These are phyloP conservation scores for Melaleuca quinquenervia DNA, from an alignment of 345 rosid species.

Conservation along the genomic window DNA sequence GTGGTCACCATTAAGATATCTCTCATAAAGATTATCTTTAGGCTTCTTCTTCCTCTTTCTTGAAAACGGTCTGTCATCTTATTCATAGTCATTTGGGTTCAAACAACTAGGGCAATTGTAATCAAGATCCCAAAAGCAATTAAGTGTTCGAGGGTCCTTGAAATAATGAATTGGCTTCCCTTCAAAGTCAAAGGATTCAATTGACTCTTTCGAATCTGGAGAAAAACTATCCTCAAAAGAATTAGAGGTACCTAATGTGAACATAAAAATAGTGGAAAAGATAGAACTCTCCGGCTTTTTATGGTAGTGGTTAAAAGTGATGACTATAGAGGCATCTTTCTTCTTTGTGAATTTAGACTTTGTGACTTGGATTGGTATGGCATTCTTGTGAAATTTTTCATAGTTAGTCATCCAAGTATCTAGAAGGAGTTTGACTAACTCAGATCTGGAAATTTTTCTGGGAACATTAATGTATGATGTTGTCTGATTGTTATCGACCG, in stretches of 20 bases:
- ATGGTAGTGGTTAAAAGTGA: background rate
- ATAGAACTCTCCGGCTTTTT: background rate
- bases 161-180: background rate
- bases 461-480: background rate
- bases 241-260: too few species aligned
- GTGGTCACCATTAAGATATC: background rate
- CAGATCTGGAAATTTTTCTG: background rate
- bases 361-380: background rate
- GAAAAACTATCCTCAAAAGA: background rate
- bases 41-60: too few species aligned
- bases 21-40: background rate
- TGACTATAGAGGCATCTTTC: background rate
- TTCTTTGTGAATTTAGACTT: background rate
- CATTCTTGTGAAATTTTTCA: background rate
- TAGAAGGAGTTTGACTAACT: background rate
- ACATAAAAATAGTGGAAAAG: background rate
- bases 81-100: background rate
- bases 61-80: too few species aligned
- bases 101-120: background rate
- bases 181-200: background rate
- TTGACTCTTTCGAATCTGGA: background rate
- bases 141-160: background rate
- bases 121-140: background rate
- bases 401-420: background rate
- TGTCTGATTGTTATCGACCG: background rate